Conservation (phyloP, 2,329 filamentous ascomycete species). For the Penicillium crustosum region DNA sequence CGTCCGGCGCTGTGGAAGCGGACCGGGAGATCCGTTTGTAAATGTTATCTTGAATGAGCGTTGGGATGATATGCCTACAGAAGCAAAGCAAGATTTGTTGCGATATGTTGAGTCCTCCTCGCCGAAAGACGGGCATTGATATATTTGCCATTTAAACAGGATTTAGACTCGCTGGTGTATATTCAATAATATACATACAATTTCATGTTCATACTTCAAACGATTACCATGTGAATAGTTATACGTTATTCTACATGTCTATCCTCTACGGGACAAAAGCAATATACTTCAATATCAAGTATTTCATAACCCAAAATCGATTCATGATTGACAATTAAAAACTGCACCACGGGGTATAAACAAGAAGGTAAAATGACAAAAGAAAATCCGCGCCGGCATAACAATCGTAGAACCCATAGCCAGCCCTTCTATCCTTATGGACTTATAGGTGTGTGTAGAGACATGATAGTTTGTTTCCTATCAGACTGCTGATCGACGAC, state of each 20-base stretch:
- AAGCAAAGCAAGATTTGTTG: constrained; percentile 29
- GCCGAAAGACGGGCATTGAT: background rate
- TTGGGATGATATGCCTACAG: constrained; percentile 33
- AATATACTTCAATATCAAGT: background rate
- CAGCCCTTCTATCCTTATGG: background rate
- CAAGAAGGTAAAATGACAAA: background rate
- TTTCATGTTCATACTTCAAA: background rate
- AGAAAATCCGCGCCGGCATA: background rate
- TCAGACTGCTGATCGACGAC: constrained; percentile 26
- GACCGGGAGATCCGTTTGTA: constrained; percentile 37
- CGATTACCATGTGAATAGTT: background rate
- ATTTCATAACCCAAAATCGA: background rate
- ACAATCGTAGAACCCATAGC: constrained; percentile 7
- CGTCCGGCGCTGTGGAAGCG: constrained; percentile 31
- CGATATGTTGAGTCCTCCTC: constrained; percentile 9
- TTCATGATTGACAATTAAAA: background rate
- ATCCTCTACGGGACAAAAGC: background rate
- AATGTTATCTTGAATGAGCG: constrained; percentile 32
- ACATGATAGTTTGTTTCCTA: background rate
- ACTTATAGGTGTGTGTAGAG: background rate
- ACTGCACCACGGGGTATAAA: constrained; percentile 8
- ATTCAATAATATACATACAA: background rate
- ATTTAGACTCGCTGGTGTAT: background rate
- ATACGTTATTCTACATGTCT: background rate
- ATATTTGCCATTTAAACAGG: background rate